These are phyloP conservation scores for Auriscalpium microsporum DNA, from an alignment of 768 basidiomycete species.

Conservation along the genomic window DNA sequence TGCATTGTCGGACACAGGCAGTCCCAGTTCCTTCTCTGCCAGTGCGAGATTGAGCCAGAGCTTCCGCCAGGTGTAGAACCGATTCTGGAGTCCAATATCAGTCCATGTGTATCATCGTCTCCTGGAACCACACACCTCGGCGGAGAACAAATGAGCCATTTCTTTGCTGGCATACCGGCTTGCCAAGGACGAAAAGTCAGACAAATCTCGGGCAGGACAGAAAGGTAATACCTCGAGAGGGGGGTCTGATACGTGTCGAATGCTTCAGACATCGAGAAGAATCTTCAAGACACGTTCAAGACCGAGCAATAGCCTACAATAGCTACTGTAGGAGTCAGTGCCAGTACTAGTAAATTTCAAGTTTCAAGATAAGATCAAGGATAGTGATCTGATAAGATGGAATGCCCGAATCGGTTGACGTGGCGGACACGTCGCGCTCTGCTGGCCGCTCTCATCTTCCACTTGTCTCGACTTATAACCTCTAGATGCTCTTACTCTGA, in stretches of 20 bases:
- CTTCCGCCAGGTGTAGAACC: slow-evolving; percentile 91
- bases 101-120: neutral
- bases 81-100: slow-evolving; percentile 47
- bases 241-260: slow-evolving; percentile 76
- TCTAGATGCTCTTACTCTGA: slow-evolving; percentile 3
- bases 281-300: neutral
- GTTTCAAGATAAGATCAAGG: too few species aligned
- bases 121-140: slow-evolving; percentile 49
- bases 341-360: too few species aligned
- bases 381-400: neutral
- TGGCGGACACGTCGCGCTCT: slow-evolving; percentile 7
- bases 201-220: too few species aligned
- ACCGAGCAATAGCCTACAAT: neutral
- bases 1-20: slow-evolving; percentile 83
- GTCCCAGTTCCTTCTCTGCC: slow-evolving; percentile 91
- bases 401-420: slow-evolving; percentile 7
- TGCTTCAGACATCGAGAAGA: slow-evolving; percentile 38
- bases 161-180: slow-evolving; percentile 99
- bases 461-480: neutral
- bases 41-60: slow-evolving; percentile 96
- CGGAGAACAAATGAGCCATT: slow-evolving; percentile 96
- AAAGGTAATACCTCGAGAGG: slow-evolving; percentile 52
- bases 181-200: neutral
- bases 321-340: too few species aligned
- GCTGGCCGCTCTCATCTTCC: neutral